Evolutionary conservation across 352 stramenopile genomes (phyloP), one percentile per base, ranked within the genome.

Genomic region (Aphanomyces cochlioides): DNA sequence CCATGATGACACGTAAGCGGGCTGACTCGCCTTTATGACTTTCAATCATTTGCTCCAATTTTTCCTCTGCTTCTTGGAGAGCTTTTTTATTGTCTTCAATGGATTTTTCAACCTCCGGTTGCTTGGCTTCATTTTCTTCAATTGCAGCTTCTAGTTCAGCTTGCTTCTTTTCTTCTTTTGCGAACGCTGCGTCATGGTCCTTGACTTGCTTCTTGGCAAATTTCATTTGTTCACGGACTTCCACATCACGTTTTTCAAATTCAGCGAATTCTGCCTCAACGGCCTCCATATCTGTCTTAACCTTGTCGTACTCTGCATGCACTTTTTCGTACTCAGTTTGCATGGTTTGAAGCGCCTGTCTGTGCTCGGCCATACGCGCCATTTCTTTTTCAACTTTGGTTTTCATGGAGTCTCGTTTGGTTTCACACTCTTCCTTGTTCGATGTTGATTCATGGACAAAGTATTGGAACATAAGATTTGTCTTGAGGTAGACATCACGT

Each of bases 211-310:
- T 78, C 76, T 99, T 98, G 21, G 87, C 82, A 76, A 97, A 95
- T 77, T 99, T 99, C 50, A 99, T 87, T 68, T 99, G 96, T 83
- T 99, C 97, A 37, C 90, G 82, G 53, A 99, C 78, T 79, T 99
- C 98, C 74, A 99, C 98, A 72, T 99, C 97, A 74, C 97, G 87
- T 60, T 97, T 88, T 79, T 99, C 97, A 76, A 98, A 98, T 15
- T 95, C 87, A 7, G 90, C 86, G 74, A 98, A 99, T 64, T 96
- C 86, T 21, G 96, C 78, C 72, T 99, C 97, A 7, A 88, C 89
- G 53, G 84, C 79, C 34, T 93, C 89, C n/a, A 99, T 76, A 73
- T 97, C 86, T 0, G 79, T 75, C 21, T 85, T 82, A 8, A 97
- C 85, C 37, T 70, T 75, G 10, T 98, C 82, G 73, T 98, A 95